Base-by-base conservation (phyloP, 208 protist genomes). In the Vickermania ingenoplastis region DNA sequence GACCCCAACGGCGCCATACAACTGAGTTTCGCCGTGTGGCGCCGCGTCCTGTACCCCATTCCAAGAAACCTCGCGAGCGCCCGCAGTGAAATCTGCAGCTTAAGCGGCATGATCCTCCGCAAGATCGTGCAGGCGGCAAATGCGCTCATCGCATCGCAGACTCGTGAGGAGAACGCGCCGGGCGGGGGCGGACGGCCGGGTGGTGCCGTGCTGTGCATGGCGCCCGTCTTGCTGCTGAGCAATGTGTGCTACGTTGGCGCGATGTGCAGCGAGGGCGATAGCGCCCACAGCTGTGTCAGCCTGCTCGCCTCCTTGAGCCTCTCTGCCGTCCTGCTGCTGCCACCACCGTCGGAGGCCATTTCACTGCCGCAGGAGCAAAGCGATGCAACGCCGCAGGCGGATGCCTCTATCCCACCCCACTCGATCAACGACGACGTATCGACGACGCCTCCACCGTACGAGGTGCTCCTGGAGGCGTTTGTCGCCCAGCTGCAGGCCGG, bases 251-350 rank as follows among this genome's bases (percentile, higher is more conserved):
- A 88, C 68, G 64, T 91, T 61, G 88, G 88, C 7, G 73, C 65
- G 41, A 81, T 92, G 81, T 92, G 84, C 68, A 65, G 78, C 26
- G 79, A 89, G 61, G 59, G 73, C 2, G 84, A 91, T 50, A 79
- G 63, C 36, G 72, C 84, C 7, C 88, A 91, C 59, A 73, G 75
- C 31, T 91, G 88, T 65, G 69, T 92, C 41, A 61, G 77, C 30
- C 84, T 86, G 58, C 73, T 95, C 45, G 78, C 75, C 41, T 79
- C 73, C 52, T 74, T 95, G 41, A 84, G 81, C 67, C 71, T 24
- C 22, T 41, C 17, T 7, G 11, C 5, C 4, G 25, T 59, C 23
- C 17, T 14, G 41, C 48, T 7, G 51, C 14, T 55, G 1, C 24
- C 51, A 4, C 24, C 41, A 13, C 29, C 48, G 3, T 48, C 24